phyloP scores from a whole-genome alignment of 768 basidiomycete genomes.

The Nidula microcarpa region DNA sequence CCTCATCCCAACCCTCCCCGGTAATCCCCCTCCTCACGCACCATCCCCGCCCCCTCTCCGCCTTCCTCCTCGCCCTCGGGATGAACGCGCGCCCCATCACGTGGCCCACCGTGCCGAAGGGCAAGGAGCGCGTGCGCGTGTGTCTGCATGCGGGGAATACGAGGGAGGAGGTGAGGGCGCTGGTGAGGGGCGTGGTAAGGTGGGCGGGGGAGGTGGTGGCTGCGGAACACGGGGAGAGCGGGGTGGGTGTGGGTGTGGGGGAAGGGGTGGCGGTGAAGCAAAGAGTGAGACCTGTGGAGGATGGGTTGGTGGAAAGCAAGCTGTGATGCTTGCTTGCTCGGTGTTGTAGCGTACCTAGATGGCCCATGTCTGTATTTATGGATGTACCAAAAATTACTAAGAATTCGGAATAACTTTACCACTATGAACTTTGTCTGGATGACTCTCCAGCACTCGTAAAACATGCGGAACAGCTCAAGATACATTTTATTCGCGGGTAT shows the following conservation, averaged over 20 bases:
- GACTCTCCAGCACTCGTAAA: too few relatives aligned
- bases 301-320: background rate
- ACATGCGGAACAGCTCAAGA: too few relatives aligned
- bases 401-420: too few relatives aligned
- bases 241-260: background rate
- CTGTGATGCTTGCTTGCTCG: background rate
- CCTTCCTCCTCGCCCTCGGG: constrained; percentile 50
- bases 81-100: constrained; percentile 76
- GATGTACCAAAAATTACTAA: too few relatives aligned
- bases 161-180: constrained; percentile 51
- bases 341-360: too few relatives aligned
- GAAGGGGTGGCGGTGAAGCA: background rate
- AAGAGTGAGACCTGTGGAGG: background rate
- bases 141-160: constrained; percentile 84
- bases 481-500: too few relatives aligned
- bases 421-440: too few relatives aligned
- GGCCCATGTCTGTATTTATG: too few relatives aligned
- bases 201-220: constrained; percentile 42
- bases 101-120: constrained; percentile 89
- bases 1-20: constrained; percentile 47
- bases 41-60: constrained; percentile 71
- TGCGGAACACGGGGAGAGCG: constrained; percentile 6
- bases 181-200: constrained; percentile 46
- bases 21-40: constrained; percentile 85
- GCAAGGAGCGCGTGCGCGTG: constrained; percentile 81